Evolutionary conservation across 148 eudicot species (phyloP), one percentile per base, ranked within the genome.

Genomic region (Silene uniflora): DNA sequence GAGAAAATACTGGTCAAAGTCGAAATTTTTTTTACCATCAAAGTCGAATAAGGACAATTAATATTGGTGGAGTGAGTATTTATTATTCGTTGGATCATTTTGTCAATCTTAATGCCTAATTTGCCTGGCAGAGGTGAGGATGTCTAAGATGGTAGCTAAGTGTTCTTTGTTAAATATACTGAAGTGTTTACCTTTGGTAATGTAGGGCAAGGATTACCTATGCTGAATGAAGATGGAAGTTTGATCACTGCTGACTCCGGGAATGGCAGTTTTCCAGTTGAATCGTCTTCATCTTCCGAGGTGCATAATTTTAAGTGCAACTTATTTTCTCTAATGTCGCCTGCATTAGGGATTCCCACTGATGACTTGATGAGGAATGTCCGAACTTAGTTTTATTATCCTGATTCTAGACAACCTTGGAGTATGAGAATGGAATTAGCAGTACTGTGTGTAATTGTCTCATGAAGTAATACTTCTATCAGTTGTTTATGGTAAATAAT

Each of bases 191-290:
- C 6, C 63, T 61, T 24, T 72, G 52, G 63, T 23, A 74, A 47
- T 89, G 79, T 72, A 95, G 99, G 93, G 58, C 83, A 85, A 80
- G 93, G 98, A 70, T 76, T 91, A 55, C 99, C 97, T 71, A 68
- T 95, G 70, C 74, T 95, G 83, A 86, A 89, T 78, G 99, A 92
- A 85, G 93, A 89, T 79, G 97, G 99, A 61, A 87, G 86, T 68
- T 78, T 88, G 14, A 82, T 92, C 67, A 79, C 87, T 66, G 82
- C 81, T 27, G 90, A 86, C 67, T 79, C 84, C 72, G 91, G 83
- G 39, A 87, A 83, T 83, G 83, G 78, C 73, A 82, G 81, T 80
- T 86, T 71, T 76, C 65, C 72, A 25, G 74, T 83, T 59, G 90
- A 89, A 79, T 79, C 89, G 0, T 58, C 85, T 22, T 85, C 92